phyloP scores from a whole-genome alignment of 768 basidiomycete species.

The Lentinula raphanica region DNA sequence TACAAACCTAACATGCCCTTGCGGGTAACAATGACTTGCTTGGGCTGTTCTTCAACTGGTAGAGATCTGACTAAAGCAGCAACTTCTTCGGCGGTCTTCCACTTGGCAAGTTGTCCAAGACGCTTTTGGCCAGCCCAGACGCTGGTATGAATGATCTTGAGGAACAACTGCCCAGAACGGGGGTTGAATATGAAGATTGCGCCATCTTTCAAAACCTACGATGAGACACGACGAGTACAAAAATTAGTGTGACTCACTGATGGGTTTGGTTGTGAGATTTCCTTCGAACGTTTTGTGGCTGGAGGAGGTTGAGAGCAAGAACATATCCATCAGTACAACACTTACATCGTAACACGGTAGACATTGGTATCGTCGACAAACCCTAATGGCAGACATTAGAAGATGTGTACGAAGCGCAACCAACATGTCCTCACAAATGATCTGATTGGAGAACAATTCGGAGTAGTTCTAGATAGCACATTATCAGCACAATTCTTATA shows the following conservation, averaged over 20 bases:
- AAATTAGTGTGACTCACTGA: constrained; percentile 50
- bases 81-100: constrained; percentile 99
- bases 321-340: not conserved
- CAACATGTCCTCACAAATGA: constrained; percentile 60
- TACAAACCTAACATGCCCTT: constrained; percentile 96
- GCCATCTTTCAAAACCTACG: constrained; percentile 49
- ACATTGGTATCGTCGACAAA: constrained; percentile 99
- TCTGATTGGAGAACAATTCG: constrained; percentile 96
- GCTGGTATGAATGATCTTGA: constrained; percentile 99
- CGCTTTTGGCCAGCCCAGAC: constrained; percentile 99
- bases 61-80: constrained; percentile 94
- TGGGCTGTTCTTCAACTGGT: constrained; percentile 99
- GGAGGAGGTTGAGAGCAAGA: constrained; percentile 12
- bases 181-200: constrained; percentile 99
- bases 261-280: constrained; percentile 98
- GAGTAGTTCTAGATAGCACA: constrained; percentile 66
- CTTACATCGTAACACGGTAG: constrained; percentile 93
- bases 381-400: constrained; percentile 39
- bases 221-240: not conserved
- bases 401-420: not conserved
- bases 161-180: constrained; percentile 93
- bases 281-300: constrained; percentile 99
- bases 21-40: constrained; percentile 98
- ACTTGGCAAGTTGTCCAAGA: constrained; percentile 98
- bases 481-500: constrained; percentile 3